Conservation (phyloP, 1,284 basidiomycete species). For the Rhodotorula sp. region DNA sequence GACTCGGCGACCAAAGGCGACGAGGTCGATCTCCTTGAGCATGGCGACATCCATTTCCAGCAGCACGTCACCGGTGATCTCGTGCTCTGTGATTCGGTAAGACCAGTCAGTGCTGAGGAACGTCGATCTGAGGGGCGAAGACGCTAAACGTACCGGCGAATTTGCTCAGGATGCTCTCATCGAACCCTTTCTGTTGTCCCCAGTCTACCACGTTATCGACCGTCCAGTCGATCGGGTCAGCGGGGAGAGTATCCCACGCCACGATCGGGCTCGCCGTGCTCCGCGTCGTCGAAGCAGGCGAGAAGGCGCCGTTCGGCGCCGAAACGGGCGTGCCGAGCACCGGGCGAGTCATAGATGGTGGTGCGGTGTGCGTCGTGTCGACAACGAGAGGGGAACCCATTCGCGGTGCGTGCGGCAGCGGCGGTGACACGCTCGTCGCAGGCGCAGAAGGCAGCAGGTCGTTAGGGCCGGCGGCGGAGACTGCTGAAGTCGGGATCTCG, state of each 20-base stretch:
- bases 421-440: neutral
- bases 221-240: constrained; percentile 59
- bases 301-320: neutral
- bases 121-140: neutral
- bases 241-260: constrained; percentile 13
- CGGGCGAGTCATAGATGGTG: neutral
- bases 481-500: neutral
- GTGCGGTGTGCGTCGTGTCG: neutral
- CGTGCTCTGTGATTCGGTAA: constrained; percentile 67
- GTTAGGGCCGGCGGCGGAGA: neutral
- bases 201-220: constrained; percentile 89
- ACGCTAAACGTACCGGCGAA: constrained; percentile 65
- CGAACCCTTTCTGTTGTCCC: constrained; percentile 80
- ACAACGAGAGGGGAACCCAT: neutral
- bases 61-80: constrained; percentile 94
- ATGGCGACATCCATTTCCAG: constrained; percentile 89
- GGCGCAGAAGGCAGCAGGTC: neutral
- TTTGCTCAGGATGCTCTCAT: constrained; percentile 74
- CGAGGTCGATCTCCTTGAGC: constrained; percentile 94
- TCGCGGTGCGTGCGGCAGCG: neutral
- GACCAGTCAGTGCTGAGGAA: neutral
- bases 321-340: neutral
- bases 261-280: neutral
- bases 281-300: neutral
- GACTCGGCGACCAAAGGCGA: constrained; percentile 89